phyloP scores from a whole-genome alignment of 148 eudicot genomes.

The Chenopodium formosanum region DNA sequence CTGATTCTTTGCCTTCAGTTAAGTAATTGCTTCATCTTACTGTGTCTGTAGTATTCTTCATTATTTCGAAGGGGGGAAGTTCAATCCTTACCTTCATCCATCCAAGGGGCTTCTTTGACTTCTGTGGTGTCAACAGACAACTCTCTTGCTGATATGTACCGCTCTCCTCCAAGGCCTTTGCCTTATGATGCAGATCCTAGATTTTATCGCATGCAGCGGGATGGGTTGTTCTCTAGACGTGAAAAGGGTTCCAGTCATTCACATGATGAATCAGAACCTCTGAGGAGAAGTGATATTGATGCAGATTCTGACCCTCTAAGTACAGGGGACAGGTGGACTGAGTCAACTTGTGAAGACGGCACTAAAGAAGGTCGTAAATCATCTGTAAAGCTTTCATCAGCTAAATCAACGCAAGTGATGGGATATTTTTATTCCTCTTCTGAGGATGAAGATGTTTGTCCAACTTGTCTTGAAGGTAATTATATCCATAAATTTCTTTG shows the following conservation, averaged over 20 bases:
- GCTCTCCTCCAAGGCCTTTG: constrained; percentile 86
- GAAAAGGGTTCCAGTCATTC: constrained; percentile 82
- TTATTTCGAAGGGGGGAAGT: constrained; percentile 75
- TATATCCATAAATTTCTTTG: neutral
- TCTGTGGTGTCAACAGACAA: constrained; percentile 53
- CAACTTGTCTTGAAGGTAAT: constrained; percentile 94
- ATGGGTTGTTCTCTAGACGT: constrained; percentile 72
- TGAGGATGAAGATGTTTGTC: constrained; percentile 95
- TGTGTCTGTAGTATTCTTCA: constrained; percentile 62
- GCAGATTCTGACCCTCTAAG: constrained; percentile 54
- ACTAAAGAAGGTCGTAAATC: constrained; percentile 55
- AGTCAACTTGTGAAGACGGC: constrained; percentile 57
- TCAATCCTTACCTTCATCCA: constrained; percentile 59
- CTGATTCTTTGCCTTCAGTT: constrained; percentile 8
- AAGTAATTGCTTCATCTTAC: constrained; percentile 16
- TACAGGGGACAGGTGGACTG: constrained; percentile 59
- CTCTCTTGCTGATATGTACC: constrained; percentile 67
- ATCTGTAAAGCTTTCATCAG: constrained; percentile 53
- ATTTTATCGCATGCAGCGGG: constrained; percentile 58
- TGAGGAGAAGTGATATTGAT: constrained; percentile 65
- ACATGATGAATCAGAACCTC: constrained; percentile 69
- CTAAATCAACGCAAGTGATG: constrained; percentile 47
- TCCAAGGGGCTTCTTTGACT: constrained; percentile 66
- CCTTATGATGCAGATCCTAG: constrained; percentile 85
- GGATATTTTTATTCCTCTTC: constrained; percentile 67